These are phyloP conservation scores for Neonectria faginata DNA, from an alignment of 2,329 filamentous ascomycete species.

Conservation along the genomic window DNA sequence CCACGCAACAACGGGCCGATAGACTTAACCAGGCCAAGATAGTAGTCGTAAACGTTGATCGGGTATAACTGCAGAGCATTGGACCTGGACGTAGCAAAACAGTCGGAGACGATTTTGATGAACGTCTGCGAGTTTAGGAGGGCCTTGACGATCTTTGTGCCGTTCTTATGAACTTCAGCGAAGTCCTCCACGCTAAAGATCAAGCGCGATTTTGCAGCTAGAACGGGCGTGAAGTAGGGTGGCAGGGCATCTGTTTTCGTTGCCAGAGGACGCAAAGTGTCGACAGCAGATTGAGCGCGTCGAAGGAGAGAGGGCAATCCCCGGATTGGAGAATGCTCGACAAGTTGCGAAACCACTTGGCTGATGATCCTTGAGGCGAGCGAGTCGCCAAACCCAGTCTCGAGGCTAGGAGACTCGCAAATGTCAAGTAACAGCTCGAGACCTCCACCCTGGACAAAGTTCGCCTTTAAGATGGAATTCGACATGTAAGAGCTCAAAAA, in stretches of 20 bases:
- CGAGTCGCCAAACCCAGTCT: conserved; percentile 69
- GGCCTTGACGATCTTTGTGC: conserved; percentile 83
- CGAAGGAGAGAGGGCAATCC: conserved; percentile 84
- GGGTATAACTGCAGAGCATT: conserved; percentile 75
- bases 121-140: conserved; percentile 82
- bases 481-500: conserved; percentile 82
- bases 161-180: conserved; percentile 64
- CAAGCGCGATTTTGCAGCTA: conserved; percentile 59
- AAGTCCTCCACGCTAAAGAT: conserved; percentile 50
- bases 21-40: conserved; percentile 77
- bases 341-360: conserved; percentile 79
- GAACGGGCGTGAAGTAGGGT: conserved; percentile 78
- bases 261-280: conserved; percentile 75
- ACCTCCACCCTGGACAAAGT: conserved; percentile 83
- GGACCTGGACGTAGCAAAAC: conserved; percentile 77
- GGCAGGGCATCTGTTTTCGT: conserved; percentile 58
- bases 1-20: conserved; percentile 83
- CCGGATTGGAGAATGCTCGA: conserved; percentile 83
- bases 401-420: conserved; percentile 82
- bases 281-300: conserved; percentile 76
- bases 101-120: conserved; percentile 78
- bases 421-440: conserved; percentile 88
- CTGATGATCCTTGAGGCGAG: conserved; percentile 77
- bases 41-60: conserved; percentile 88
- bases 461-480: conserved; percentile 77